Percentiles rank a stretch among this genome's conserved stretches.
phyloP scores from a whole-genome alignment of 176 grass and related monocot genomes.

The Carex cristatella region DNA sequence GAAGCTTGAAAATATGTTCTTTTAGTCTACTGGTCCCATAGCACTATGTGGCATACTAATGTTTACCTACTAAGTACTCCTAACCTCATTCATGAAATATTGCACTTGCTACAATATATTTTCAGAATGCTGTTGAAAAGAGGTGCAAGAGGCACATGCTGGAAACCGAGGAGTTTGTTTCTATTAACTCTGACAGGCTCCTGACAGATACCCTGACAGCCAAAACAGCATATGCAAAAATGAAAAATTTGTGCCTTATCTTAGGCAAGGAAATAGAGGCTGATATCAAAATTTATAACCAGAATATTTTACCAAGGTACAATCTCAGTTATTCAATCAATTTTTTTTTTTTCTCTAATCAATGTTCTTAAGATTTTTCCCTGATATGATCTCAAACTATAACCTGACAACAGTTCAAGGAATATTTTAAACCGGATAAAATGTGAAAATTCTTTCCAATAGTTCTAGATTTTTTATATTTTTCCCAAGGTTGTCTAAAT shows the following conservation, averaged over 20 bases:
- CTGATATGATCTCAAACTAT: not conserved
- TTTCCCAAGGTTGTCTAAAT: too few species aligned
- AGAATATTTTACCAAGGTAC: constrained; percentile 94
- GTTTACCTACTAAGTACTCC: not conserved
- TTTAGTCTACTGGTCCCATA: too few species aligned
- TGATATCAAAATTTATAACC: constrained; percentile 93
- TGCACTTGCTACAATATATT: not conserved
- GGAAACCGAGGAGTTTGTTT: constrained; percentile 93
- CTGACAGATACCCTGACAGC: constrained; percentile 67
- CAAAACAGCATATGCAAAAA: constrained; percentile 86
- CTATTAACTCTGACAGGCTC: constrained; percentile 66
- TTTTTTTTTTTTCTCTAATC: not conserved
- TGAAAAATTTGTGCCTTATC: constrained; percentile 78
- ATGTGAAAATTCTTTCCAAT: constrained; percentile 21
- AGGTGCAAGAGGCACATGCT: constrained; percentile 93
- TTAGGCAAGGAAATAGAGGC: constrained; percentile 91
- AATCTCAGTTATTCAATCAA: constrained; percentile 5
- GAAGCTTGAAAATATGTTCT: not conserved
- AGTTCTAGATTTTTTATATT: not conserved
- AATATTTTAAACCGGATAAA: not conserved
- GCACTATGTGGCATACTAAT: too few species aligned
- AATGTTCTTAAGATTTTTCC: not conserved
- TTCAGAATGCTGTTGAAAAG: constrained; percentile 71
- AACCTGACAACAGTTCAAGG: not conserved
- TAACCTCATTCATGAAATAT: not conserved